Conservation (phyloP, 2,329 filamentous ascomycete species). For the Aspergillus piperis region DNA sequence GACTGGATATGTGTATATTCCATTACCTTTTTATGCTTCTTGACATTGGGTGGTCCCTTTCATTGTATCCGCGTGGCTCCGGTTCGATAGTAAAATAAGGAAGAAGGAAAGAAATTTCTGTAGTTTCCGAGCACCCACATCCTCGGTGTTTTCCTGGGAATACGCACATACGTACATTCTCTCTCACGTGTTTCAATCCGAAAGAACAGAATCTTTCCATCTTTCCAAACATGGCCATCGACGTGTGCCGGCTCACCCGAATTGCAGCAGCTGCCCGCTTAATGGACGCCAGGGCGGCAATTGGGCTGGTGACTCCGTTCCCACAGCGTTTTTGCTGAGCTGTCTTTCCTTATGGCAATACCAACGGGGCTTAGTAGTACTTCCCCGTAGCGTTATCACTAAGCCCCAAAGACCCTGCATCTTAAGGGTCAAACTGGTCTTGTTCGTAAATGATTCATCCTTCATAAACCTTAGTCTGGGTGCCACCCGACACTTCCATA, state of each 20-base stretch:
- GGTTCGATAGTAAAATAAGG: neutral
- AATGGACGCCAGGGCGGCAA: neutral
- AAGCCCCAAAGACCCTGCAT: neutral
- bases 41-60: neutral
- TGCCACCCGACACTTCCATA: neutral
- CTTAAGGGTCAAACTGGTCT: neutral
- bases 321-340: neutral
- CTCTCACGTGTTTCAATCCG: neutral
- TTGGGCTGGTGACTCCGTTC: neutral
- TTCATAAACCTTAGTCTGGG: neutral
- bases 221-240: neutral
- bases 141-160: neutral
- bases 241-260: conserved; percentile 9
- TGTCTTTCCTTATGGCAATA: neutral
- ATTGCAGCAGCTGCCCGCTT: neutral
- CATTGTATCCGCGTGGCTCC: neutral
- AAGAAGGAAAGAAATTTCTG: neutral
- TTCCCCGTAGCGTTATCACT: neutral
- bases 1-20: neutral
- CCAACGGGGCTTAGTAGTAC: neutral
- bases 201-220: neutral
- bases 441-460: conserved; percentile 1
- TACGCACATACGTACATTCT: neutral
- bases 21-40: neutral
- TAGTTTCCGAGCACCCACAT: neutral